phyloP scores from a whole-genome alignment of 495 filamentous ascomycete genomes.

The Penicillium flavigenum region DNA sequence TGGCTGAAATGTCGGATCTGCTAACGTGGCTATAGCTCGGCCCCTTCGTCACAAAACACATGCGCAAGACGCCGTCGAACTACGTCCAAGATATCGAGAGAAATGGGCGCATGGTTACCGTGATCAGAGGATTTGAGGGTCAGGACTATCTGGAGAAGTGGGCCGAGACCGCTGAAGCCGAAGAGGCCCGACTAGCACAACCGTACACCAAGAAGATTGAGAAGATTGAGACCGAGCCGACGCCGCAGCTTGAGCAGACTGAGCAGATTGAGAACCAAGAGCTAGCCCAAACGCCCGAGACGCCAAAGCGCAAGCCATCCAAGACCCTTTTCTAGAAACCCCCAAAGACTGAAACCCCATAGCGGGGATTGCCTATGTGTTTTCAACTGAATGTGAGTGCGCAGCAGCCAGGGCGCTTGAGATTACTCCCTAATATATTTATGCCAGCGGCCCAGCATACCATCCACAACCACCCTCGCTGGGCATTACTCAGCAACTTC shows the following conservation, averaged over 20 bases:
- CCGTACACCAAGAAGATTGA: not conserved
- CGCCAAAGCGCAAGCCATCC: not conserved
- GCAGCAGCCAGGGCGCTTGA: not conserved
- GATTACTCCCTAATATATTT: not conserved
- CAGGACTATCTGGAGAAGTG: conserved; percentile 44
- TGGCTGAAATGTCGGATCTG: conserved; percentile 12
- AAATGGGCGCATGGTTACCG: conserved; percentile 25
- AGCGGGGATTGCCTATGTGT: not conserved
- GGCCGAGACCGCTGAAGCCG: conserved; percentile 21
- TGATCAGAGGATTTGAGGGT: conserved; percentile 35
- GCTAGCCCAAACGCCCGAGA: not conserved
- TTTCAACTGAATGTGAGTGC: not conserved
- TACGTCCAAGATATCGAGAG: conserved; percentile 38
- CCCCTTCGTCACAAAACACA: conserved; percentile 75
- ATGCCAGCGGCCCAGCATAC: not conserved
- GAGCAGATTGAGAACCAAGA: not conserved
- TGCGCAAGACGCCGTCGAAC: conserved; percentile 43
- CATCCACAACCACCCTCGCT: not conserved
- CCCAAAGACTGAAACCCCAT: not conserved
- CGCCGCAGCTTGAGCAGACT: not conserved
- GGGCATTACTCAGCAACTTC: not conserved
- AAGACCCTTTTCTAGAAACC: conserved; percentile 2
- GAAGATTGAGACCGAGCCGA: not conserved
- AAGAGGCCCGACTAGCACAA: conserved; percentile 14
- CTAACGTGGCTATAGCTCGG: conserved; percentile 61